Base-by-base conservation (phyloP, 345 rosid genomes). In the Corchorus olitorius region DNA sequence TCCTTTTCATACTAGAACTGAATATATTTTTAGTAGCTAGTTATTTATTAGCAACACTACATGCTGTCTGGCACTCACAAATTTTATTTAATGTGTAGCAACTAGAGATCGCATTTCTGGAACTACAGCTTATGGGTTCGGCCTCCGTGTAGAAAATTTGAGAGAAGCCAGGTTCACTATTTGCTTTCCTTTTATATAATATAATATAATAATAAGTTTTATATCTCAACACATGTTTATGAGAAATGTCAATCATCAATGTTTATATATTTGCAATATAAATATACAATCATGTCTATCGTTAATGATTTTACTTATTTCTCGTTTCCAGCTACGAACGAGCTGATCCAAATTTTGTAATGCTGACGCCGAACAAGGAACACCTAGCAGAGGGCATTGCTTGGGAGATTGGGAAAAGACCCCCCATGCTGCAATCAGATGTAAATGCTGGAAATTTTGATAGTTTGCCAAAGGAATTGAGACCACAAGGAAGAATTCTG, bases 361-460 rank as follows among this genome's bases (percentile, higher is more conserved):
- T 93, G 98, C 89, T 93, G 82, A 93, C 96, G 33, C 94, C 96
- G 8, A 90, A 80, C 87, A 94, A 94, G 84, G 97, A 94, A 81
- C 98, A 93, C 81, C 80, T 91, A 19, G 98, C 97, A 4, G 92
- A 91, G 82, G 98, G 97, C 59, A 87, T 81, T 9, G 85, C 76
- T 20, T 90, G 97, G 97, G 77, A 90, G 70, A 76, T 77, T 37
- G 97, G 98, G 73, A 81, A 82, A 80, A 81, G 97, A 61, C 94
- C 98, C 3, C 94, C 98, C 3, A 83, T 92, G 97, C 85, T 89
- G 71, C 92, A 92, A 73, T 81, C 95, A 0, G 93, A 92, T 69
- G 68, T 93, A 73, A 88, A 89, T 50, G 84, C 93, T 0, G 93
- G 90, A 76, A 91, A 94, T 72, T 92, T 91, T 52, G 91, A 80